These are phyloP conservation scores for Neurospora sublineolata DNA, from an alignment of 495 filamentous ascomycete species.

Conservation along the genomic window DNA sequence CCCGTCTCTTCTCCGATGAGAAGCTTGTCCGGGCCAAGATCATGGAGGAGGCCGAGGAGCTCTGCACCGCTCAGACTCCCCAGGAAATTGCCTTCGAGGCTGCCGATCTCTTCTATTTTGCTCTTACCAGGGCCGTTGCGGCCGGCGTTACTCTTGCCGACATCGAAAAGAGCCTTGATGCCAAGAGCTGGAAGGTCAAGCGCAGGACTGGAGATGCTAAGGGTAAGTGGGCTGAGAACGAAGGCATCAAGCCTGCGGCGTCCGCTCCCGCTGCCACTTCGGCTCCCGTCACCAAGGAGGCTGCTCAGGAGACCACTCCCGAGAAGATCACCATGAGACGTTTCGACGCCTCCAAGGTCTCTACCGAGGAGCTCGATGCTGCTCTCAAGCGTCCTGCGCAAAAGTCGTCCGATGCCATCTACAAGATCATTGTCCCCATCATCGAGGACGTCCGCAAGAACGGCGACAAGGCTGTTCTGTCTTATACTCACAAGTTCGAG, in stretches of 20 bases:
- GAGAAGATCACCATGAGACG: constrained; percentile 74
- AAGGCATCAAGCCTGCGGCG: constrained; percentile 48
- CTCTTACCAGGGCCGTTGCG: constrained; percentile 73
- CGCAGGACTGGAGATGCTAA: constrained; percentile 88
- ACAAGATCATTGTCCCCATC: constrained; percentile 81
- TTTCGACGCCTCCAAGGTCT: constrained; percentile 51
- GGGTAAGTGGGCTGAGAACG: constrained; percentile 73
- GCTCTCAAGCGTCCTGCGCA: constrained; percentile 82
- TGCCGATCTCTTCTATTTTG: constrained; percentile 92
- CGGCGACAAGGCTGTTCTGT: constrained; percentile 78
- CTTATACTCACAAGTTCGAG: constrained; percentile 94
- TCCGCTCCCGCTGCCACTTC: constrained; percentile 9
- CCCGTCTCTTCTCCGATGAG: constrained; percentile 79
- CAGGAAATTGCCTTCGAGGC: constrained; percentile 86
- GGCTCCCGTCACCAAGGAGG: constrained; percentile 7
- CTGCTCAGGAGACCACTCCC: constrained; percentile 39
- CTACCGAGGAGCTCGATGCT: constrained; percentile 49
- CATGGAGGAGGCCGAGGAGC: constrained; percentile 92
- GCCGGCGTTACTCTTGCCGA: constrained; percentile 77
- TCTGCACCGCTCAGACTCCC: constrained; percentile 73
- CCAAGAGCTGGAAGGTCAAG: constrained; percentile 88
- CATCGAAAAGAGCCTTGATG: constrained; percentile 82
- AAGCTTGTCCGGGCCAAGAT: constrained; percentile 89
- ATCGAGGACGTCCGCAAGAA: constrained; percentile 68
- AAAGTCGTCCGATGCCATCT: constrained; percentile 78